phyloP scores from a whole-genome alignment of 306 rosid genomes.

The Cucurbita argyrosperma region DNA sequence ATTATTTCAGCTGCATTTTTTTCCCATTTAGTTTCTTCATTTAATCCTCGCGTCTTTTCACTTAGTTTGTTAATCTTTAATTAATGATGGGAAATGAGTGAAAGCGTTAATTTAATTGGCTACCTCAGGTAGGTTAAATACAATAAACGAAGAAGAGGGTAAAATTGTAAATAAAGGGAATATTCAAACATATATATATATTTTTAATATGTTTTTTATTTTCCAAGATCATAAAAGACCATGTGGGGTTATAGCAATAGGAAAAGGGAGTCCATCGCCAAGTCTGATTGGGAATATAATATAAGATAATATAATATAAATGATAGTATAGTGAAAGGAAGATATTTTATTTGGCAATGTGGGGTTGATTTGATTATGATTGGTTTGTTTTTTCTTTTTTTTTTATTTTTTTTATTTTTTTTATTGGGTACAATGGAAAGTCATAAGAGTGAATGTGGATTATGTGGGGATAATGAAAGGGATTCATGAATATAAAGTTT shows the following conservation, averaged over 20 bases:
- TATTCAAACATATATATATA: not conserved
- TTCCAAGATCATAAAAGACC: not conserved
- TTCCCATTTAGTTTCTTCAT: not conserved
- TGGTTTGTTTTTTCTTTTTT: not conserved
- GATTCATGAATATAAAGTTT: not conserved
- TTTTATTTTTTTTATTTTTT: no score
- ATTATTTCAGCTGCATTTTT: not conserved
- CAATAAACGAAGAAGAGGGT: no score
- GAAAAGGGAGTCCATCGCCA: not conserved
- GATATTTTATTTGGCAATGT: conserved; percentile 1
- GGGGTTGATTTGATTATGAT: not conserved
- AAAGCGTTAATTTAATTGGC: not conserved
- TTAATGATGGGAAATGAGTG: not conserved
- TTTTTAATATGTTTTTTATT: not conserved
- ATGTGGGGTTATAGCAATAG: not conserved
- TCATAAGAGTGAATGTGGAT: not conserved
- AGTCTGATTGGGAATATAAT: not conserved
- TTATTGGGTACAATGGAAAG: not conserved
- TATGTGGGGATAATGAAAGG: not conserved
- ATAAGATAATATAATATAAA: not conserved
- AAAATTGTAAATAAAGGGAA: not conserved
- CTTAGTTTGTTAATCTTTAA: not conserved
- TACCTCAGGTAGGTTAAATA: not conserved
- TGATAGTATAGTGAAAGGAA: not conserved
- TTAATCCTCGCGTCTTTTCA: not conserved